A percentile compares a stretch with the other conserved stretches of the same genome.
Evolutionary conservation across 2,329 filamentous ascomycete genomes (phyloP).

Genomic region (Byssothecium circinans): DNA sequence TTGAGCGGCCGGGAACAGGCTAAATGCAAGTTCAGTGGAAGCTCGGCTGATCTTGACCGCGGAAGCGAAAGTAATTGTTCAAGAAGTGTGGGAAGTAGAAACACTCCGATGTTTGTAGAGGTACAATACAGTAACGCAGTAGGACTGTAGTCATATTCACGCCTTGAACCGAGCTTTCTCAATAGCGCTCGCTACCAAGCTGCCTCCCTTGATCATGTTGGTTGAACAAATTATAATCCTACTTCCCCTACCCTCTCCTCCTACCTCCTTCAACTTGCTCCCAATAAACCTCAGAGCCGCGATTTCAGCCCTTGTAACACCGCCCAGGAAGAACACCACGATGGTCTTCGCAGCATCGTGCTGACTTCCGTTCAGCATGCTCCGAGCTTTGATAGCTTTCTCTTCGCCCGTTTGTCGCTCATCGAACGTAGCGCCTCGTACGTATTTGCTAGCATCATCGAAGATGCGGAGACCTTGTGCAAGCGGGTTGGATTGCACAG

Average conservation of each 20-base stretch:
- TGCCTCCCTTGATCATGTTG: slow-evolving; percentile 84
- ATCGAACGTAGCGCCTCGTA: slow-evolving; percentile 86
- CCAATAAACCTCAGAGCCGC: slow-evolving; percentile 90
- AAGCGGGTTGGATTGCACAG: slow-evolving; percentile 55
- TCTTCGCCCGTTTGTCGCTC: slow-evolving; percentile 90
- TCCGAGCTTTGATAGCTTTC: slow-evolving; percentile 83
- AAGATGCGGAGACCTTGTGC: slow-evolving; percentile 90
- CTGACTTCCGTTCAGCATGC: slow-evolving; percentile 71
- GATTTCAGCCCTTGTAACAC: slow-evolving; percentile 94
- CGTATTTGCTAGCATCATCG: slow-evolving; percentile 86
- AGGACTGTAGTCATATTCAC: too few relatives aligned
- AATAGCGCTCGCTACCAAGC: slow-evolving; percentile 82
- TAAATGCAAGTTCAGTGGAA: slow-evolving; percentile 4
- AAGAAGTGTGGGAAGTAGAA: too few relatives aligned
- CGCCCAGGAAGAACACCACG: slow-evolving; percentile 96
- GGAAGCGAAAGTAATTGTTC: background rate
- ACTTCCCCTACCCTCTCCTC: slow-evolving; percentile 65
- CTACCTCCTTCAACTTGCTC: slow-evolving; percentile 68
- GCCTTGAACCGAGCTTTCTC: slow-evolving; percentile 59
- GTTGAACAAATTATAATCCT: slow-evolving; percentile 93
- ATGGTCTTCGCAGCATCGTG: slow-evolving; percentile 69
- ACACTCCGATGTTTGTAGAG: too few relatives aligned
- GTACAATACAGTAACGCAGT: background rate
- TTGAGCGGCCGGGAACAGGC: slow-evolving; percentile 5
- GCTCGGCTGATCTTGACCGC: background rate